Conservation (phyloP, 2,329 filamentous ascomycete species). For the Helotiales sp. region DNA sequence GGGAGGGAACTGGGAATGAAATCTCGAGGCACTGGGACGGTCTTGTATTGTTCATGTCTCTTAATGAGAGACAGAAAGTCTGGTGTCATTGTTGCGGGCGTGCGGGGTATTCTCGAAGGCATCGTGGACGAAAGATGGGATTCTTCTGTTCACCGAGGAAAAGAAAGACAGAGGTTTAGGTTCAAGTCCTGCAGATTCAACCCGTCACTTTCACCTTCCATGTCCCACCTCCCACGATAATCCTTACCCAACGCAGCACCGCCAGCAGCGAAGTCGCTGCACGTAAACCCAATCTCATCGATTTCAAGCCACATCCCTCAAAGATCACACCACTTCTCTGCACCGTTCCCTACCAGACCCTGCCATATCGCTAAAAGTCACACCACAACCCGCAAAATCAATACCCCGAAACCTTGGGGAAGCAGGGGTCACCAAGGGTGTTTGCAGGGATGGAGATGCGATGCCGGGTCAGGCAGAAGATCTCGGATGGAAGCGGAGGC, state of each 20-base stretch:
- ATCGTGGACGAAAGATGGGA: not conserved
- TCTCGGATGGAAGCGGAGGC: not conserved
- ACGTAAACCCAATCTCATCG: not conserved
- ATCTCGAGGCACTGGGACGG: slow-evolving; percentile 8
- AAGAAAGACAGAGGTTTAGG: not conserved
- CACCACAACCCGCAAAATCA: not conserved
- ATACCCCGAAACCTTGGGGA: not conserved
- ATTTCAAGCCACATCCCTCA: not conserved
- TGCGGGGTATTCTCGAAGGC: not conserved
- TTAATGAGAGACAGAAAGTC: slow-evolving; percentile 5
- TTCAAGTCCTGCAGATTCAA: not conserved
- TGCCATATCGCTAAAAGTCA: not conserved
- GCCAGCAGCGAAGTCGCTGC: not conserved
- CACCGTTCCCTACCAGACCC: too few relatives aligned
- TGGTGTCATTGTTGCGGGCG: slow-evolving; percentile 1
- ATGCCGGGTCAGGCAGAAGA: not conserved
- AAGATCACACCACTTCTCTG: not conserved
- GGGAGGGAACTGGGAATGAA: slow-evolving; percentile 14
- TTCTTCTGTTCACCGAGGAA: not conserved
- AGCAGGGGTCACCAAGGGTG: not conserved
- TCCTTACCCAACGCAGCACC: not conserved
- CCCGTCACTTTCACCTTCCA: not conserved
- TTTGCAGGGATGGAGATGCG: not conserved
- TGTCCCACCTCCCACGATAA: not conserved
- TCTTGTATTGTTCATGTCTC: slow-evolving; percentile 8